A percentile compares a stretch with the other conserved stretches of the same genome.
These are phyloP conservation scores for Zygoascus hellenicus DNA, from an alignment of 1,139 yeast species.

Conservation along the genomic window DNA sequence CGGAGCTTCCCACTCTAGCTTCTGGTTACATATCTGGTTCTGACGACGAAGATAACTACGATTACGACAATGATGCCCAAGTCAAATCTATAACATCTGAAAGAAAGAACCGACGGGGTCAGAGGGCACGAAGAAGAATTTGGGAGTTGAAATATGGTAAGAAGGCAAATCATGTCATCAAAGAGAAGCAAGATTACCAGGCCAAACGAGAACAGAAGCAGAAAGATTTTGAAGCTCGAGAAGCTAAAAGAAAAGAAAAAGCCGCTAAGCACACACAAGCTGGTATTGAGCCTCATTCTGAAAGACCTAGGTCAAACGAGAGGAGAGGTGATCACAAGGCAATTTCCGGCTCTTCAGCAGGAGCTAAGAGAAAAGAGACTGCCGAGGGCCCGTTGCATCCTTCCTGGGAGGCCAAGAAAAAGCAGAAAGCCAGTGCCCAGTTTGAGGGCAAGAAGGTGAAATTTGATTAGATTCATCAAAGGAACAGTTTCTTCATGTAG, in stretches of 20 bases:
- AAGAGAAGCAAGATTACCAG: conserved; percentile 49
- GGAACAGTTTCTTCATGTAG: too few species aligned
- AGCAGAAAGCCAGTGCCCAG: conserved; percentile 51
- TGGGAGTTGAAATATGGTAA: conserved; percentile 90
- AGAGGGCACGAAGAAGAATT: conserved; percentile 91
- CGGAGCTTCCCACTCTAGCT: conserved; percentile 60
- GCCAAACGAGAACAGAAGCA: conserved; percentile 51
- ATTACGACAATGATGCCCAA: conserved; percentile 52
- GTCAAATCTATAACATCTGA: conserved; percentile 50
- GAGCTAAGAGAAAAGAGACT: not conserved
- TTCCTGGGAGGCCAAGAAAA: conserved; percentile 92
- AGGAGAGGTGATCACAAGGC: too few species aligned
- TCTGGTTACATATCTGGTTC: conserved; percentile 80
- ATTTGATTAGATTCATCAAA: conserved; percentile 37
- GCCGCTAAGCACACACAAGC: conserved; percentile 11
- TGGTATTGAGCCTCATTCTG: conserved; percentile 10
- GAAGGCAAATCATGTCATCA: conserved; percentile 74
- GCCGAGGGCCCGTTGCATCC: conserved; percentile 59
- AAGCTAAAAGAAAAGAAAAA: conserved; percentile 32
- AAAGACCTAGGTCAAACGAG: not conserved
- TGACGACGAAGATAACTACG: conserved; percentile 47
- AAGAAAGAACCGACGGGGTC: conserved; percentile 89
- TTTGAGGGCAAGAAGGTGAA: conserved; percentile 81
- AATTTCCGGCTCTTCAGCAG: not conserved
- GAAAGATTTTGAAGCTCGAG: conserved; percentile 63